A percentile compares a stretch with the other conserved stretches of the same genome.
Evolutionary conservation across 805 yeast genomes (phyloP).

Genomic region (Candida michaelii): DNA sequence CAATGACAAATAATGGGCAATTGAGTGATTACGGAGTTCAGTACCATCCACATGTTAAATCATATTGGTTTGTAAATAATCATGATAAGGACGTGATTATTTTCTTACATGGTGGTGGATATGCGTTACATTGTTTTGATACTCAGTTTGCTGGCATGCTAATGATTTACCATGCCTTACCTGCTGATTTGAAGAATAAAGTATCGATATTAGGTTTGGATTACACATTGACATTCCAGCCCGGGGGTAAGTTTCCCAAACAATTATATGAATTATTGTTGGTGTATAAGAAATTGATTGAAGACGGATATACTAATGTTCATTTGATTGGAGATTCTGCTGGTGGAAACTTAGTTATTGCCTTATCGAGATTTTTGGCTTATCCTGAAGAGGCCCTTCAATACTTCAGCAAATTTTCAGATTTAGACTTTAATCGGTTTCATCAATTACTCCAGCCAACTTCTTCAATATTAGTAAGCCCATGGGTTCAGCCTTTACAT

Average conservation of each 20-base stretch:
- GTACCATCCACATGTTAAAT: constrained; percentile 21
- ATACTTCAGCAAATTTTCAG: constrained; percentile 18
- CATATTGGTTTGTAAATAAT: constrained; percentile 35
- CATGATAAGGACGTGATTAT: constrained; percentile 20
- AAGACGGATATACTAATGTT: constrained; percentile 27
- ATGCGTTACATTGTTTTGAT: constrained; percentile 23
- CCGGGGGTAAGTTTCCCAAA: constrained; percentile 29
- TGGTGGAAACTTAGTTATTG: constrained; percentile 37
- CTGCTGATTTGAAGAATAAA: constrained; percentile 15
- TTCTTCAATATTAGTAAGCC: constrained; percentile 28
- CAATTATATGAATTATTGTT: constrained; percentile 32
- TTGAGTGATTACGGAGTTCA: constrained; percentile 17
- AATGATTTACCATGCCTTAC: constrained; percentile 27
- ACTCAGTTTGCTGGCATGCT: constrained; percentile 31
- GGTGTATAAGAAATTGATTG: constrained; percentile 24
- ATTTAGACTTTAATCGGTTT: constrained; percentile 15
- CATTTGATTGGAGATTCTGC: constrained; percentile 44
- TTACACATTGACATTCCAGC: constrained; percentile 31
- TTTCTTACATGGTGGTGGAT: constrained; percentile 44
- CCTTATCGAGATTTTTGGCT: constrained; percentile 23
- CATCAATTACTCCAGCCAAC: constrained; percentile 24
- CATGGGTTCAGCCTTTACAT: constrained; percentile 36
- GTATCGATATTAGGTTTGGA: constrained; percentile 31
- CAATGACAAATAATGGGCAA: constrained; percentile 12
- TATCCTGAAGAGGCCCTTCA: constrained; percentile 30